Conservation (phyloP, 2,329 filamentous ascomycete genomes). For the Colletotrichum agaves region DNA sequence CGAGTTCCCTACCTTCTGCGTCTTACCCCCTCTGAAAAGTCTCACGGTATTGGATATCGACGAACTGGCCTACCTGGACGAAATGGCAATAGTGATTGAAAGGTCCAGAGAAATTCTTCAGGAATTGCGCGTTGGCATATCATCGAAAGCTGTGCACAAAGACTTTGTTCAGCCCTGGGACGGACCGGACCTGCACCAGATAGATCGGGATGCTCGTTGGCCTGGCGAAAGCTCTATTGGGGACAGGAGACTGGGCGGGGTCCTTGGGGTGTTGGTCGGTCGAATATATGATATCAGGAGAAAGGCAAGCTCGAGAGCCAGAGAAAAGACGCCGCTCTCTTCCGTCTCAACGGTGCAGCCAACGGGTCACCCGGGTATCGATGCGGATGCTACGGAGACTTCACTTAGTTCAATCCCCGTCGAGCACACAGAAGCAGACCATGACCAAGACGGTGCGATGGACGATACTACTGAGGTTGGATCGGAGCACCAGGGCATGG, state of each 20-base stretch:
- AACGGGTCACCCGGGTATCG: not conserved
- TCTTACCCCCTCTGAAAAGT: constrained; percentile 78
- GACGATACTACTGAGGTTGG: constrained; percentile 11
- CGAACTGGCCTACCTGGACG: constrained; percentile 83
- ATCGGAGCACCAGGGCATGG: not conserved
- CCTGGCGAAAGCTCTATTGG: constrained; percentile 68
- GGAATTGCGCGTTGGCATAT: constrained; percentile 80
- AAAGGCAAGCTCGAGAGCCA: constrained; percentile 35
- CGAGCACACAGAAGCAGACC: not conserved
- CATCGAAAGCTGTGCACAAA: constrained; percentile 55
- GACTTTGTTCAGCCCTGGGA: constrained; percentile 73
- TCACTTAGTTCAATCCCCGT: not conserved
- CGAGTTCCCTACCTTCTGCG: constrained; percentile 83
- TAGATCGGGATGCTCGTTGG: constrained; percentile 68
- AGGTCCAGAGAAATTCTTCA: constrained; percentile 73
- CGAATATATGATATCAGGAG: constrained; percentile 70
- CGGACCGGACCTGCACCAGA: constrained; percentile 69
- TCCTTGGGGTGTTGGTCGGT: constrained; percentile 75
- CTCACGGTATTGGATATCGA: constrained; percentile 84
- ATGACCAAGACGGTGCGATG: not conserved
- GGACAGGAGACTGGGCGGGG: constrained; percentile 73
- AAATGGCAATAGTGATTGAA: constrained; percentile 81
- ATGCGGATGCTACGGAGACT: constrained; percentile 1
- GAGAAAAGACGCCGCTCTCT: constrained; percentile 6
- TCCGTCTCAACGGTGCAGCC: constrained; percentile 3